phyloP scores from a whole-genome alignment of 805 yeast genomes.

The Teunomyces kruisii region DNA sequence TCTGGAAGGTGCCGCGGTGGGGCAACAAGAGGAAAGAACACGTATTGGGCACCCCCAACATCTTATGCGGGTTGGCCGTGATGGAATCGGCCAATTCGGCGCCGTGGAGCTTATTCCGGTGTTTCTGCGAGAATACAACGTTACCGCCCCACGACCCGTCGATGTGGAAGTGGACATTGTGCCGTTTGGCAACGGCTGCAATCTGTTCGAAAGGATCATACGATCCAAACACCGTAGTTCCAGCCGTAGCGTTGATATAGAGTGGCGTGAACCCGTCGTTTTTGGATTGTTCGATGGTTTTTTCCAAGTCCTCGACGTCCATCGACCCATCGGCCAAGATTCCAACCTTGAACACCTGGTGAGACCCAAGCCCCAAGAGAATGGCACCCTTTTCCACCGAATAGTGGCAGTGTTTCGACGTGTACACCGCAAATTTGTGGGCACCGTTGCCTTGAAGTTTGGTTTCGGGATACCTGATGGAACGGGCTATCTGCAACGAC shows the following conservation, averaged over 20 bases:
- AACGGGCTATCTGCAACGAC: constrained; percentile 74
- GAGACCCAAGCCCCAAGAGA: constrained; percentile 67
- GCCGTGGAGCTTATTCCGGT: constrained; percentile 56
- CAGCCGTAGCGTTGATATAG: constrained; percentile 81
- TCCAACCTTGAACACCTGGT: constrained; percentile 60
- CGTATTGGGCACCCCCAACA: constrained; percentile 83
- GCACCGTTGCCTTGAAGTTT: constrained; percentile 55
- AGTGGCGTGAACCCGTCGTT: constrained; percentile 66
- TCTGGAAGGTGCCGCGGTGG: constrained; percentile 61
- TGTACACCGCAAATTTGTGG: constrained; percentile 63
- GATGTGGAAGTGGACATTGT: constrained; percentile 74
- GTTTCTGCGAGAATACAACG: constrained; percentile 59
- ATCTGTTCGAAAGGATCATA: constrained; percentile 67
- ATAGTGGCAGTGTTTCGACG: constrained; percentile 74
- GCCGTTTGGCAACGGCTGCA: constrained; percentile 49
- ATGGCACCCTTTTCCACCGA: constrained; percentile 82
- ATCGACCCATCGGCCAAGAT: constrained; percentile 58
- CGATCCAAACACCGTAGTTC: constrained; percentile 86
- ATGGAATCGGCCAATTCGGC: constrained; percentile 68
- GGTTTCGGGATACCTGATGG: constrained; percentile 66
- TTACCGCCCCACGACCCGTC: constrained; percentile 95
- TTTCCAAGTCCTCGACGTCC: constrained; percentile 48
- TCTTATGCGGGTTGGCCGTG: constrained; percentile 83
- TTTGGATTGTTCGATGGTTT: constrained; percentile 42
- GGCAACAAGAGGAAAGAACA: constrained; percentile 75